Conservation (phyloP, 495 filamentous ascomycete genomes). For the Lasiosphaeria hispida region DNA sequence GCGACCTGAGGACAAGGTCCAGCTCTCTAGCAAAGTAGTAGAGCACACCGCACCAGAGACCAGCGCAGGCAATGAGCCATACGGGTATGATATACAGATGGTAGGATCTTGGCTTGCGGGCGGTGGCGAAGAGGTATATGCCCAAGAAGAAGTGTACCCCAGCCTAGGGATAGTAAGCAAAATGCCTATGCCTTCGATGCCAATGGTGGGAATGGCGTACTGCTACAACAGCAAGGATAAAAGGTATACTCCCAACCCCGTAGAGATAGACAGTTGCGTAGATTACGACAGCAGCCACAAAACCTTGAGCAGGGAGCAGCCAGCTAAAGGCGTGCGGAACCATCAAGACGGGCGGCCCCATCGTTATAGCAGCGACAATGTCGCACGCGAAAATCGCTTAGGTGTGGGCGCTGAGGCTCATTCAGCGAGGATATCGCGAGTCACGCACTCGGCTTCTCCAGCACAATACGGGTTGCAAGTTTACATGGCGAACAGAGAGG, state of each 20-base stretch:
- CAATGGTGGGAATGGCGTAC: slow-evolving; percentile 12
- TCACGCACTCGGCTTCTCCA: neutral
- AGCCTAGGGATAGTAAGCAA: slow-evolving; percentile 11
- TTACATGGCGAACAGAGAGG: neutral
- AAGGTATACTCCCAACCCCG: slow-evolving; percentile 15
- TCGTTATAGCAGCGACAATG: neutral
- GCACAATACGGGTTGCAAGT: neutral
- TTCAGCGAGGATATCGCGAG: too few relatives aligned
- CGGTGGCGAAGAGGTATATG: slow-evolving; percentile 18
- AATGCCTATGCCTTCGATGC: neutral
- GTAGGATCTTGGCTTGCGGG: slow-evolving; percentile 6
- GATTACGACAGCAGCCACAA: slow-evolving; percentile 21
- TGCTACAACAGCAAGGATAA: slow-evolving; percentile 24
- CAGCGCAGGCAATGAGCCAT: slow-evolving; percentile 14
- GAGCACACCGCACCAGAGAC: slow-evolving; percentile 21
- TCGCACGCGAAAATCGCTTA: neutral
- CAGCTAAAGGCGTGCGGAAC: slow-evolving; percentile 21
- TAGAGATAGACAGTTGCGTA: slow-evolving; percentile 28
- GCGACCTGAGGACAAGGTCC: slow-evolving; percentile 2
- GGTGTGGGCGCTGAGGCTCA: neutral
- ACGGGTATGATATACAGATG: slow-evolving; percentile 11
- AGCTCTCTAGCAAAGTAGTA: slow-evolving; percentile 22
- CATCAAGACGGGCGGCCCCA: neutral
- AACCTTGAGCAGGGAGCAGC: slow-evolving; percentile 23
- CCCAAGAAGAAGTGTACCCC: slow-evolving; percentile 23